These are phyloP conservation scores for Pseudocercospora fuligena DNA, from an alignment of 2,329 filamentous ascomycete genomes.

Conservation along the genomic window DNA sequence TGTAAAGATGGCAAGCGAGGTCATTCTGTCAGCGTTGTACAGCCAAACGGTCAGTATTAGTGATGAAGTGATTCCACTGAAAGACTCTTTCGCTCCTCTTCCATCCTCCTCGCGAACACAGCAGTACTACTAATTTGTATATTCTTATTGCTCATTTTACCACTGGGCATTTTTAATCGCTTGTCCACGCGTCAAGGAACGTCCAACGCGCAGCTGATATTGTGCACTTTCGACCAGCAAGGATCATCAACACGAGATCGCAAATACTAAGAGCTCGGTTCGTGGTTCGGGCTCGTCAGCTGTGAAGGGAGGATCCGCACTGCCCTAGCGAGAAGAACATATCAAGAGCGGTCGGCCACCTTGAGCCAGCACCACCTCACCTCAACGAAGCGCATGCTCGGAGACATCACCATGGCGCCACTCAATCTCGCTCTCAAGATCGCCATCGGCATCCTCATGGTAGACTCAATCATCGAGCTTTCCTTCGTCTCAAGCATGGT, in stretches of 20 bases:
- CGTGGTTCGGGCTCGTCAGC: background rate
- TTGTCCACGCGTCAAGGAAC: too few relatives aligned
- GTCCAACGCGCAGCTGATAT: background rate
- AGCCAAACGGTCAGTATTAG: background rate
- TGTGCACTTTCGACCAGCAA: background rate
- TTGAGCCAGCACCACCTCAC: background rate
- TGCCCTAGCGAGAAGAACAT: background rate
- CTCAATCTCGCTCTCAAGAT: constrained; percentile 21
- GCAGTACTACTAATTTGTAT: background rate
- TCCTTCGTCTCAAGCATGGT: constrained; percentile 38
- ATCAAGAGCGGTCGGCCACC: background rate
- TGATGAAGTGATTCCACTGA: background rate
- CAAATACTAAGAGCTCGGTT: background rate
- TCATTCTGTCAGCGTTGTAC: constrained; percentile 1
- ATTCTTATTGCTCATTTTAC: too few relatives aligned
- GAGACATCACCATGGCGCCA: constrained; percentile 16
- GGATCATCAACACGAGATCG: background rate
- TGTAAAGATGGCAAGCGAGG: constrained; percentile 4
- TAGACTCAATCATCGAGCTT: constrained; percentile 36
- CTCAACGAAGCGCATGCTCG: background rate
- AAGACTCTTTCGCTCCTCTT: background rate
- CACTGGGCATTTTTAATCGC: too few relatives aligned
- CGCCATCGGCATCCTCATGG: constrained; percentile 32
- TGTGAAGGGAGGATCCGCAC: constrained; percentile 1
- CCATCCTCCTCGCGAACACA: background rate